Base-by-base conservation (phyloP, 495 filamentous ascomycete species). In the Chaetomium fimeti region DNA sequence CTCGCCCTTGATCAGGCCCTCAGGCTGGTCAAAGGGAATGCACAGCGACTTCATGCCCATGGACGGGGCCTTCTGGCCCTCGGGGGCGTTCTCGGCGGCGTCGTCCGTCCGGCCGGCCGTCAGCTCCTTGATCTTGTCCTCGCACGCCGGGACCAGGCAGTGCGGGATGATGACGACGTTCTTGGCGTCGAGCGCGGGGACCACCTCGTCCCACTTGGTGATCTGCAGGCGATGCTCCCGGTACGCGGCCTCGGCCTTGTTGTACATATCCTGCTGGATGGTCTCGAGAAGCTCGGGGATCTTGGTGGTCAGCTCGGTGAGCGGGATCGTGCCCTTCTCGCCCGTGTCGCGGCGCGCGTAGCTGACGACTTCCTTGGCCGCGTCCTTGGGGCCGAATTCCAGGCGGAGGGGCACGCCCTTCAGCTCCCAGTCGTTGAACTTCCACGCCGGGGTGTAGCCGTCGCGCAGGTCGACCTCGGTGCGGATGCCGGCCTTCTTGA, bases 21-120 rank as follows among this genome's bases (percentile, higher is more conserved):
- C 87, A 42, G 93, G 92, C 78, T 98, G 94, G 67, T 98, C 91
- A 72, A 96, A 96, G 24, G 95, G 94, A 82, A 98, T 97, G 76
- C 94, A 98, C 70, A 98, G 82, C 65, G 87, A 90, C 86, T 98
- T 98, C 71, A 94, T 95, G 65, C 94, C 94, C 95, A 98, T 98
- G 66, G 86, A 88, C 53, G 95, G 94, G 22, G 89, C 90, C 70
- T 86, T 88, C 68, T 89, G 82, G 70, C 92, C 91, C 67, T 91
- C 87, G 15, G 91, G 85, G 42, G 79, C 28, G 40, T 57, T 83
- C 56, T 87, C 89, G 45, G 83, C 80, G 20, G 84, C 81, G 59
- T 89, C 85, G 70, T 88, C 85, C 16, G 82, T 81, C 71, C 85
- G 89, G 57, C 89, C 85, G 25, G 87, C 89, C 66, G 90, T 94